Base-by-base conservation (phyloP, 2,329 filamentous ascomycete species). In the Zasmidium angulare region DNA sequence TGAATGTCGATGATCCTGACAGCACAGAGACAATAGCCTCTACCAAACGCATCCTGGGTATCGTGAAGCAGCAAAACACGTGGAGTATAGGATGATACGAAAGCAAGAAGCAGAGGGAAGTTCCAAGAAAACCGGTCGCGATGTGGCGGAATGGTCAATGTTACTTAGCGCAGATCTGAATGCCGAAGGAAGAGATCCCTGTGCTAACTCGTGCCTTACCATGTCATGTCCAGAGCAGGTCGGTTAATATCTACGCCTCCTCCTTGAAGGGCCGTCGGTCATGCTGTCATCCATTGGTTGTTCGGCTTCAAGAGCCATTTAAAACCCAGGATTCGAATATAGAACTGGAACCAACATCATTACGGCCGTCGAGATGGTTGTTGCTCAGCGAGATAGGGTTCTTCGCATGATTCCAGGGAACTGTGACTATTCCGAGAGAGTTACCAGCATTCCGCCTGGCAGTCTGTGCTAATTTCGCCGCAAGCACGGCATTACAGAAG, bases 81-180 rank as follows among this genome's bases (percentile, higher is more conserved):
- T 43, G 36, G 14, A 43, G 36, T 9, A 10, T 43, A 17, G 6
- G 36, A 43, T 43, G 36, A 7, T 7, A 43, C 36, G 6, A 43
- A 43, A 17, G 3, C 9, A 17, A 43, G n/a, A 43, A 43, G n/a
- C 36, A 43, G 36, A 43, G 26, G 26, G n/a, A n/a, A 23, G 56
- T 62, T 26, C 19, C 61, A 46, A 61, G 31, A 36, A 65, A 65
- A 55, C 62, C 61, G 46, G 7, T 43, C 36, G 36, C 36, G 36
- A 17, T 17, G 36, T 17, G 36, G 36, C 36, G n/a, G 36, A 17
- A 17, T 43, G 36, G 36, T 43, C n/a, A 43, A 9, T 43, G 36
- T 43, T 10, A 43, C 36, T 43, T 43, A 43, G 36, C 36, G 36
- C 36, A 7, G 14, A 43, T 43, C 6, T 43, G 6, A 19, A 14